Evolutionary conservation across 1,284 basidiomycete genomes (phyloP), one percentile per base, ranked within the genome.

Genomic region (Amylostereum chailletii): DNA sequence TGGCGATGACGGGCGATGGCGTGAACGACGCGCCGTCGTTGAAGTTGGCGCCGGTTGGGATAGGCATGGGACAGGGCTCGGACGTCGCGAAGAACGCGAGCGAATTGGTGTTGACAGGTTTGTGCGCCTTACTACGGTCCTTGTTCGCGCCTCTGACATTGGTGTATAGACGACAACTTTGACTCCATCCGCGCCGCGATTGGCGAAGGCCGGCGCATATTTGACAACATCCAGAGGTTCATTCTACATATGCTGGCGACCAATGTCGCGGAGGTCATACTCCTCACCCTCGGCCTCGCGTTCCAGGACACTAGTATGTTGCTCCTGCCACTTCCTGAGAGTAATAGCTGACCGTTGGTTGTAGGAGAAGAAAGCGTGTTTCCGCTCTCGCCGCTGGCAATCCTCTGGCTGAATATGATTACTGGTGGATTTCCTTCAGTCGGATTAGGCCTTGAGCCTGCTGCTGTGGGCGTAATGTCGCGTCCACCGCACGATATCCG

Each of bases 31-130:
- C 75, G 0, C 76, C 79, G 46, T 51, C 66, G 56, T 51, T 86
- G 53, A 86, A 86, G 68, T 75, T 58, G 63, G 77, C 80, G 27
- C 77, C 78, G 46, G 76, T 83, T 30, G 80, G 80, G 47, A 79
- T 86, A 54, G 83, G 78, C 7, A 86, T 88, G 83, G 84, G 83
- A 34, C 77, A 74, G 4, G 83, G 83, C n/a, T 77, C 76, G 5
- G 83, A 86, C 56, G 83, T 86, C 31, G 83, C 84, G 39, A 80
- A 79, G 59, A 75, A 75, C 48, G 70, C 71, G 4, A 72, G 78
- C 11, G 80, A 83, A 60, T 69, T 86, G 44, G 82, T 86, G 1
- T 67, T 86, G 47, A 76, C 78, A 32, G 81, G 39, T 19, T 19
- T 19, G 19, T 40, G 19, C 19, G 19, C 19, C 19, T 19, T 19